Evolutionary conservation across 1,139 yeast genomes (phyloP), one percentile per base, ranked within the genome.

Genomic region (Wickerhamomyces sp.): DNA sequence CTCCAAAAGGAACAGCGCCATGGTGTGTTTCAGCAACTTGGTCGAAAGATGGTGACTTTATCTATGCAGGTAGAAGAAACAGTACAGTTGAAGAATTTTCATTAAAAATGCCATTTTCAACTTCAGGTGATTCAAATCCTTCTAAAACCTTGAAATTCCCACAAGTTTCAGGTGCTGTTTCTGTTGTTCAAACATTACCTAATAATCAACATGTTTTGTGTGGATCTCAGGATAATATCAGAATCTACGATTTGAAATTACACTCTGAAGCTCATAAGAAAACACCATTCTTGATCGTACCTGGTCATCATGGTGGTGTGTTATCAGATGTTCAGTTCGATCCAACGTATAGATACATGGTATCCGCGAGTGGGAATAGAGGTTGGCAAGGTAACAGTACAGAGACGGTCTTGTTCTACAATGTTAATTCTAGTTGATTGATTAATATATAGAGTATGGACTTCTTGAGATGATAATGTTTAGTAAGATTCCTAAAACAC

Each of bases 21-120:
- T 91, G 97, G 97, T 83, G 95, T 59, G 80, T 84, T 73, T 74
- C 87, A n/a, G 79, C 95, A 1, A 75, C 87, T 35, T 93, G 97
- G 97, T 81, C 95, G 6, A 68, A 70, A 37, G 80, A 81, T 50
- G 98, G 98, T 8, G 80, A 85, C 40, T 68, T 66, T 31, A 70
- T 89, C 12, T 91, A 71, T 51, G 88, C 80, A 4, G 98, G 98
- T 1, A 72, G 98, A 45, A 73, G 98, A 56, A 91, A 89, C 56
- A 82, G 93, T 30, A 70, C 82, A 1, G 88, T 89, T 5, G 97
- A 91, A 47, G 95, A 87, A 56, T 80, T 79, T 42, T 87, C 88
- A 30, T 52, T 91, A 13, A 74, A 80, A 32, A 75, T 73, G 71
- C 77, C 83, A 30, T 57, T 31, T 26, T 41, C 36, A 46, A 35